These are phyloP conservation scores for Thinopyrum elongatum DNA, from an alignment of 176 grass and related monocot species.

Conservation along the genomic window DNA sequence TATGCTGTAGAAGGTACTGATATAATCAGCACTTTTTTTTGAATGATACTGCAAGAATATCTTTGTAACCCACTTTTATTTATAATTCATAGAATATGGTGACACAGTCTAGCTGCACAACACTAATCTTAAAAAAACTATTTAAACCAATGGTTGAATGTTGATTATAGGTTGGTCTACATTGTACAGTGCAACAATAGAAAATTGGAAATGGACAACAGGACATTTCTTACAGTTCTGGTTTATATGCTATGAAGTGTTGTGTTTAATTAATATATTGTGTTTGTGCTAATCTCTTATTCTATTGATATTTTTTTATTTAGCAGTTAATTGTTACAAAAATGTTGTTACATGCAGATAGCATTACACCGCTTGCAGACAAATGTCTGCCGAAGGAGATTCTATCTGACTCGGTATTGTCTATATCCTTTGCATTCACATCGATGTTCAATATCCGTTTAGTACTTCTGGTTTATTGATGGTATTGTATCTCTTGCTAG, in stretches of 20 bases:
- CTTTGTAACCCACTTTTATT: background rate
- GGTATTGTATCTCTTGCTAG: constrained; percentile 44
- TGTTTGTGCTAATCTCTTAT: too few relatives aligned
- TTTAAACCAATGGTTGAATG: background rate
- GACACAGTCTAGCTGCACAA: constrained; percentile 4
- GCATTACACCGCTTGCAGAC: constrained; percentile 8
- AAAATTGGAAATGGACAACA: background rate
- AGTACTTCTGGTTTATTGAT: constrained; percentile 31
- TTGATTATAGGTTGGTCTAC: background rate
- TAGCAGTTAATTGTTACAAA: too few relatives aligned
- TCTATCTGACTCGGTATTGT: constrained; percentile 51
- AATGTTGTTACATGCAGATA: constrained; percentile 52
- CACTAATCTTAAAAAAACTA: background rate
- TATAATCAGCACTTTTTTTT: background rate
- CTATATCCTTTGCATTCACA: constrained; percentile 21
- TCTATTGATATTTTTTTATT: too few relatives aligned
- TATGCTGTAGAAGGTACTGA: too few relatives aligned
- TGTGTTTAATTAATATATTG: background rate
- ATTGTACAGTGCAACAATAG: background rate
- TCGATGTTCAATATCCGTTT: constrained; percentile 19
- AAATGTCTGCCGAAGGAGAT: constrained; percentile 37
- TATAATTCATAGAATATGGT: background rate
- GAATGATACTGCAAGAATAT: background rate
- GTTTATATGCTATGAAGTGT: constrained; percentile 17
- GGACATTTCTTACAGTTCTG: background rate